phyloP scores from a whole-genome alignment of 345 rosid genomes.

The Boechera stricta region DNA sequence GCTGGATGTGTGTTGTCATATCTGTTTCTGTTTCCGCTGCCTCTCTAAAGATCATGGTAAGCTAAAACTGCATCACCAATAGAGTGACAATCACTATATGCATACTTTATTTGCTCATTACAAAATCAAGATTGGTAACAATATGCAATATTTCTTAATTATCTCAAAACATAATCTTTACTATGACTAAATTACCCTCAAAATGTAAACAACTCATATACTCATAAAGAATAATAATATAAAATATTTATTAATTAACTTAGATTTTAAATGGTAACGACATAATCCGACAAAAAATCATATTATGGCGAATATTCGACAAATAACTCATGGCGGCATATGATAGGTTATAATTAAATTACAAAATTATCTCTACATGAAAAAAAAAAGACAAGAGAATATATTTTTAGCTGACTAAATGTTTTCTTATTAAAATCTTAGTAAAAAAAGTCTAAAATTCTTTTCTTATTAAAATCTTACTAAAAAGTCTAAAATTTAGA shows the following conservation, averaged over 20 bases:
- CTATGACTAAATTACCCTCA: background rate
- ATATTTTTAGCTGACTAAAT: background rate
- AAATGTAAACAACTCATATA: background rate
- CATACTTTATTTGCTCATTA: background rate
- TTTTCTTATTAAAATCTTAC: too few species aligned
- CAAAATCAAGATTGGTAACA: background rate
- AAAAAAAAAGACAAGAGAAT: background rate
- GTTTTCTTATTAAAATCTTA: background rate
- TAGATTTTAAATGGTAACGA: background rate
- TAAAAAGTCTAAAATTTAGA: background rate
- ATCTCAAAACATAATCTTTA: background rate
- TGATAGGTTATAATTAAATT: background rate
- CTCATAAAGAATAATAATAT: background rate
- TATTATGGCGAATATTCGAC: background rate
- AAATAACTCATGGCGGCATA: background rate
- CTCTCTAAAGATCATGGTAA: background rate
- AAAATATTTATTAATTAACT: too few species aligned
- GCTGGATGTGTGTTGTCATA: too few species aligned
- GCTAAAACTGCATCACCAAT: conserved; percentile 12
- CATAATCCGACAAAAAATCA: conserved; percentile 14
- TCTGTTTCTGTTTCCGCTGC: too few species aligned
- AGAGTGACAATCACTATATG: conserved; percentile 14
- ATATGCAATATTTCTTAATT: background rate
- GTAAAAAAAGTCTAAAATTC: background rate
- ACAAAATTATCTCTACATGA: background rate